A percentile compares a stretch with the other conserved stretches of the same genome.
These are phyloP conservation scores for Aspergillus baeticus DNA, from an alignment of 495 filamentous ascomycete species.

Conservation along the genomic window DNA sequence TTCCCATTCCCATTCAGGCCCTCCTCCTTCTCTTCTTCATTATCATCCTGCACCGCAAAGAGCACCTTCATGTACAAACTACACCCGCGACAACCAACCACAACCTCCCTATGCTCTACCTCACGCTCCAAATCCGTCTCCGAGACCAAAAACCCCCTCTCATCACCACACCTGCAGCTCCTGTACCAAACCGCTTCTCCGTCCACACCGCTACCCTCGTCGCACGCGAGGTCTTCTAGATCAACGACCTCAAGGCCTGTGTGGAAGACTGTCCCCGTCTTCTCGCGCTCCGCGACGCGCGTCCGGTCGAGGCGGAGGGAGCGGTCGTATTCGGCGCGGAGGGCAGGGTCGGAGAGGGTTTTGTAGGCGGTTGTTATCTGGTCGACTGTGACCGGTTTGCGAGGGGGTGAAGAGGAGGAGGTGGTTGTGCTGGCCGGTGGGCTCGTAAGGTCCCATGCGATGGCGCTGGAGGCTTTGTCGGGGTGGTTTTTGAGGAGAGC, in stretches of 20 bases:
- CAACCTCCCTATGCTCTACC: conserved; percentile 62
- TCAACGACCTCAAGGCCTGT: conserved; percentile 80
- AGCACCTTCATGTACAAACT: conserved; percentile 77
- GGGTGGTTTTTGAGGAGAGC: conserved; percentile 80
- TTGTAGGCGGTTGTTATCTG: conserved; percentile 76
- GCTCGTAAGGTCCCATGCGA: conserved; percentile 1
- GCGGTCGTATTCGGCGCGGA: conserved; percentile 66
- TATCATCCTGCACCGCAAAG: conserved; percentile 59
- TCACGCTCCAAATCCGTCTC: conserved; percentile 71
- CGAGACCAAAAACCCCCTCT: conserved; percentile 64
- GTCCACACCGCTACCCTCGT: conserved; percentile 34
- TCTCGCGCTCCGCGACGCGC: conserved; percentile 25
- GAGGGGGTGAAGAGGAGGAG: not conserved
- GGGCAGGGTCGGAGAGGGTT: conserved; percentile 57
- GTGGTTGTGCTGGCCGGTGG: not conserved
- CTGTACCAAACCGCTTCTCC: conserved; percentile 56
- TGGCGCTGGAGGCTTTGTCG: conserved; percentile 57
- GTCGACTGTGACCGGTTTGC: conserved; percentile 60
- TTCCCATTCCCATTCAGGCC: too few relatives aligned
- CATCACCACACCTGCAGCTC: conserved; percentile 78
- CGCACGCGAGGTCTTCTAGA: conserved; percentile 69
- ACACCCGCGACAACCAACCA: conserved; percentile 76
- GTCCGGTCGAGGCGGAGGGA: conserved; percentile 40
- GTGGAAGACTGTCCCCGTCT: conserved; percentile 45
- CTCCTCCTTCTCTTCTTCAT: too few relatives aligned